phyloP scores from a whole-genome alignment of 75 land plant genomes.

The Picea sitchensis region DNA sequence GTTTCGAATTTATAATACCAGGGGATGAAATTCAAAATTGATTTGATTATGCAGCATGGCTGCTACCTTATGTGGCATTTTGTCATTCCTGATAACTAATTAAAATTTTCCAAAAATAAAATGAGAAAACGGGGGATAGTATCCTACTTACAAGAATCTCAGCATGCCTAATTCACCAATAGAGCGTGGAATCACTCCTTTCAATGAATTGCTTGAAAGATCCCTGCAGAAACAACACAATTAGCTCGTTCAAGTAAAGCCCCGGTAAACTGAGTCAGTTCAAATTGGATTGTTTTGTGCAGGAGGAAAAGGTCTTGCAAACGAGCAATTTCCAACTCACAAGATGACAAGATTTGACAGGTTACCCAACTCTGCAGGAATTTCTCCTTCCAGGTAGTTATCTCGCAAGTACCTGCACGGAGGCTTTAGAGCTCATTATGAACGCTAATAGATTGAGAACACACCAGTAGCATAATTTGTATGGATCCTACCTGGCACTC shows the following conservation, averaged over 20 bases:
- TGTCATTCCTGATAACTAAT: neutral
- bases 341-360: slow-evolving; percentile 45
- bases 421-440: neutral
- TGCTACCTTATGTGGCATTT: neutral
- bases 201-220: slow-evolving; percentile 69
- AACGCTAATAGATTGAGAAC: neutral
- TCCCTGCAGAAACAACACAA: slow-evolving; percentile 51
- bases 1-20: neutral
- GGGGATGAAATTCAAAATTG: neutral
- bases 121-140: neutral
- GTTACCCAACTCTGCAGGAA: slow-evolving; percentile 60
- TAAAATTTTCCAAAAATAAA: neutral
- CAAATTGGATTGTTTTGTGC: neutral
- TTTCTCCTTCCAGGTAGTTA: slow-evolving; percentile 65
- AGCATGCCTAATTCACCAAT: slow-evolving; percentile 49
- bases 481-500: neutral
- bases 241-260: neutral
- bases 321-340: slow-evolving; percentile 23
- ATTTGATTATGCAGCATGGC: neutral
- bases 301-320: neutral
- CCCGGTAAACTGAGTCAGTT: neutral
- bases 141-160: slow-evolving; percentile 54
- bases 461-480: neutral
- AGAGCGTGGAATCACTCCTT: slow-evolving; percentile 74
- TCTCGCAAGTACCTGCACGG: slow-evolving; percentile 56